These are phyloP conservation scores for Choiromyces venosus DNA, from an alignment of 495 filamentous ascomycete genomes.

Conservation along the genomic window DNA sequence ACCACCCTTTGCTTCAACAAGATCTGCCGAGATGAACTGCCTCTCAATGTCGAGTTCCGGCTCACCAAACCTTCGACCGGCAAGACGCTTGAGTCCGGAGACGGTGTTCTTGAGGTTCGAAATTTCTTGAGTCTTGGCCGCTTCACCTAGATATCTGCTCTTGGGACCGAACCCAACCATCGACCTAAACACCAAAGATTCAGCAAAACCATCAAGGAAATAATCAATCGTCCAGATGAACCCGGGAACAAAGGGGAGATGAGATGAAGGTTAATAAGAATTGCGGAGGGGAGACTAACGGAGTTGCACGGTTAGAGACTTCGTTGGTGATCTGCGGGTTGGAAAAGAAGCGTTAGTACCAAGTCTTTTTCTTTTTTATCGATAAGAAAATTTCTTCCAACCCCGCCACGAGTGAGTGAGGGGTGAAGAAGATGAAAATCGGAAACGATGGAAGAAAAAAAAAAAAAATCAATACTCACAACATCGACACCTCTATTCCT, in stretches of 20 bases:
- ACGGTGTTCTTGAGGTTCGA: conserved; percentile 99
- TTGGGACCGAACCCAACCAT: conserved; percentile 93
- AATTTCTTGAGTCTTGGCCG: conserved; percentile 97
- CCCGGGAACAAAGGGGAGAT: neutral
- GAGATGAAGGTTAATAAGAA: neutral
- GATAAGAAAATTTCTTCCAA: conserved; percentile 24
- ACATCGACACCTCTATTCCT: conserved; percentile 98
- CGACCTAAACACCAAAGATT: conserved; percentile 54
- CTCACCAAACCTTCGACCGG: conserved; percentile 77
- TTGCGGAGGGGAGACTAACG: conserved; percentile 57
- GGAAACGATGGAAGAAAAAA: conserved; percentile 4
- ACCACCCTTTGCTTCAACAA: conserved; percentile 78
- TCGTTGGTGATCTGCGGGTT: conserved; percentile 87
- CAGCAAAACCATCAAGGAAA: conserved; percentile 22
- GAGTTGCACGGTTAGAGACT: conserved; percentile 95
- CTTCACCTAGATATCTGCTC: conserved; percentile 85
- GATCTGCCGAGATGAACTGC: conserved; percentile 76
- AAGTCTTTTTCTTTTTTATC: neutral
- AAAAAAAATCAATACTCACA: conserved; percentile 57
- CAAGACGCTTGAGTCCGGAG: conserved; percentile 81
- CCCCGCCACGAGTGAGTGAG: conserved; percentile 27
- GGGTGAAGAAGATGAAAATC: conserved; percentile 9
- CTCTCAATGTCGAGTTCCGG: conserved; percentile 89
- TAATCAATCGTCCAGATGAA: neutral
- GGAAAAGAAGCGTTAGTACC: conserved; percentile 9